These are phyloP conservation scores for Myochromella boudieri DNA, from an alignment of 768 basidiomycete species.

Conservation along the genomic window DNA sequence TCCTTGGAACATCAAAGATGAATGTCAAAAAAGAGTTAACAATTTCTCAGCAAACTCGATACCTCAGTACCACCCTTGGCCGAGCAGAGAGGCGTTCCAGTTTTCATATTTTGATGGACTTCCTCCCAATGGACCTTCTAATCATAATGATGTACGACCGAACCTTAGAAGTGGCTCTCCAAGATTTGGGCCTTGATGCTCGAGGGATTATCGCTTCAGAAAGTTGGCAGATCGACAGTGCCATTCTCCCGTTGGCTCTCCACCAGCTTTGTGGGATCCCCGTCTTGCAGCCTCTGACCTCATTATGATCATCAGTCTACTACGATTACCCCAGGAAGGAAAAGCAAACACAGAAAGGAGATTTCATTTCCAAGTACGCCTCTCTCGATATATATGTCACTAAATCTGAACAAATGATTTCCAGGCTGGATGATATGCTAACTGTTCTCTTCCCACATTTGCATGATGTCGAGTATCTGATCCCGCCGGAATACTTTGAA, in stretches of 20 bases:
- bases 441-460: slow-evolving; percentile 82
- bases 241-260: slow-evolving; percentile 58
- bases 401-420: slow-evolving; percentile 30
- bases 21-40: slow-evolving; percentile 73
- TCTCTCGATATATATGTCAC: neutral
- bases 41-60: slow-evolving; percentile 81
- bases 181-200: slow-evolving; percentile 69
- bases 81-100: slow-evolving; percentile 74
- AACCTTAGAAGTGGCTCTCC: slow-evolving; percentile 57
- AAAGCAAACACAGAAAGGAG: slow-evolving; percentile 60
- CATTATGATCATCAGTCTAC: too few species aligned
- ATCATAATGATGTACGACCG: slow-evolving; percentile 88
- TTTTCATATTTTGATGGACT: too few species aligned
- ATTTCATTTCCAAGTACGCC: slow-evolving; percentile 74
- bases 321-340: slow-evolving; percentile 45
- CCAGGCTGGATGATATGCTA: slow-evolving; percentile 75
- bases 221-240: slow-evolving; percentile 64
- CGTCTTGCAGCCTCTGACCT: too few species aligned
- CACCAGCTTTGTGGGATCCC: slow-evolving; percentile 79
- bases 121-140: too few species aligned
- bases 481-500: slow-evolving; percentile 38
- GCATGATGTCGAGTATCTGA: slow-evolving; percentile 65
- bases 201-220: slow-evolving; percentile 64
- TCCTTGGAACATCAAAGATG: slow-evolving; percentile 68
- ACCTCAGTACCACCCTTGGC: slow-evolving; percentile 72